A percentile compares a stretch with the other conserved stretches of the same genome.
phyloP scores from a whole-genome alignment of 345 rosid genomes.

The Microcos paniculata region DNA sequence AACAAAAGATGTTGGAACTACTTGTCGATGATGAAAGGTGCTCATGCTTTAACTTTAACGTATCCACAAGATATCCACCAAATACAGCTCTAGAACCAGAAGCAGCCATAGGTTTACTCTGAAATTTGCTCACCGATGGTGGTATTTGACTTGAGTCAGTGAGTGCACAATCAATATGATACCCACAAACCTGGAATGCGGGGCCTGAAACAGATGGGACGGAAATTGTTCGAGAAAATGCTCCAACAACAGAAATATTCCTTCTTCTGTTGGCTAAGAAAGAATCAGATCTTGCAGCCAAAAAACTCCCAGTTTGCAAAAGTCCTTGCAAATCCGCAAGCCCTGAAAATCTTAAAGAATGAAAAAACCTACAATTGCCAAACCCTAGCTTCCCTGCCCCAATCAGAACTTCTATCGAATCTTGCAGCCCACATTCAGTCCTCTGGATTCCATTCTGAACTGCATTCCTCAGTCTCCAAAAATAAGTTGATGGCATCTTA shows the following conservation, averaged over 20 bases:
- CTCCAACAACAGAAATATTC: conserved; percentile 79
- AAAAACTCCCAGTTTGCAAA: conserved; percentile 43
- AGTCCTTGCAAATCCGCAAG: conserved; percentile 47
- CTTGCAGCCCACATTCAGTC: conserved; percentile 41
- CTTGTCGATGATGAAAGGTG: conserved; percentile 23
- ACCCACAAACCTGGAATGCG: conserved; percentile 80
- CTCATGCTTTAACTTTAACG: conserved; percentile 35
- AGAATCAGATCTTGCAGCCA: conserved; percentile 58
- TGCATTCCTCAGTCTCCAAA: conserved; percentile 49
- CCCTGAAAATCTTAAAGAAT: conserved; percentile 37
- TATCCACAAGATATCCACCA: conserved; percentile 34
- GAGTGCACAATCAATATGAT: conserved; percentile 69
- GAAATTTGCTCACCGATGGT: conserved; percentile 23
- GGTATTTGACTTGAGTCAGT: conserved; percentile 36
- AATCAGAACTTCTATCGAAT: conserved; percentile 45
- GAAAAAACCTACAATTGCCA: conserved; percentile 53
- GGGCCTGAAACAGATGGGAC: conserved; percentile 94
- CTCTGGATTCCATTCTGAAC: conserved; percentile 49
- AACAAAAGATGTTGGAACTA: conserved; percentile 23
- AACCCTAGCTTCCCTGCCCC: conserved; percentile 55
- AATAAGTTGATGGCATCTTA: conserved; percentile 60
- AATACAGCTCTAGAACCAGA: conserved; percentile 41
- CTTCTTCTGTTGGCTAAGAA: conserved; percentile 47
- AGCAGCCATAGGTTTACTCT: conserved; percentile 51
- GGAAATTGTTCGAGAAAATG: conserved; percentile 70